These are phyloP conservation scores for Lepidium didymum DNA, from an alignment of 345 rosid genomes.

Conservation along the genomic window DNA sequence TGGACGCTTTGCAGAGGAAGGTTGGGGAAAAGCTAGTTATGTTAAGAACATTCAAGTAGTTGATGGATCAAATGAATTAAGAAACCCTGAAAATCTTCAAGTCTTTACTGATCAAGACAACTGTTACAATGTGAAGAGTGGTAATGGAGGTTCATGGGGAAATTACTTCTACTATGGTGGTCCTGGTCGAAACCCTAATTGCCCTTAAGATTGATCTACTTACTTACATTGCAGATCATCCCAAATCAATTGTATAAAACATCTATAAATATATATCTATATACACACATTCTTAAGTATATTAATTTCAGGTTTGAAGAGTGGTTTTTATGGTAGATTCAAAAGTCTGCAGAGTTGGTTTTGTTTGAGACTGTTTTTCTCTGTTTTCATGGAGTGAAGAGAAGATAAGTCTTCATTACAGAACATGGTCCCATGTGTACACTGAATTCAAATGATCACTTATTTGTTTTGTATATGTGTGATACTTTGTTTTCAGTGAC, in stretches of 20 bases:
- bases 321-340: slow-evolving; percentile 14
- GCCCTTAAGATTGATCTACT: slow-evolving; percentile 37
- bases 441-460: slow-evolving; percentile 9
- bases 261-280: slow-evolving; percentile 11
- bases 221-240: slow-evolving; percentile 9
- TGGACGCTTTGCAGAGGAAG: slow-evolving; percentile 59
- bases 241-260: slow-evolving; percentile 29
- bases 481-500: slow-evolving; percentile 9
- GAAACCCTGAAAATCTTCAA: slow-evolving; percentile 45
- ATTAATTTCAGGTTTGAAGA: slow-evolving; percentile 10
- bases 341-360: neutral
- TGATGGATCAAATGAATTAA: slow-evolving; percentile 50
- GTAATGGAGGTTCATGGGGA: slow-evolving; percentile 57
- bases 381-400: slow-evolving; percentile 17
- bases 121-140: slow-evolving; percentile 58
- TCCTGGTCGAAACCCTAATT: slow-evolving; percentile 55
- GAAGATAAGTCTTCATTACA: slow-evolving; percentile 1
- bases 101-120: slow-evolving; percentile 55
- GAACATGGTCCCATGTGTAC: slow-evolving; percentile 32
- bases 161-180: slow-evolving; percentile 68
- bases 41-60: slow-evolving; percentile 62
- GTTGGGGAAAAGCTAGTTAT: slow-evolving; percentile 57
- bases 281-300: slow-evolving; percentile 23
- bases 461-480: slow-evolving; percentile 1
- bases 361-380: slow-evolving; percentile 12